Conservation (phyloP, 805 yeast species). For the Clavispora fructus region DNA sequence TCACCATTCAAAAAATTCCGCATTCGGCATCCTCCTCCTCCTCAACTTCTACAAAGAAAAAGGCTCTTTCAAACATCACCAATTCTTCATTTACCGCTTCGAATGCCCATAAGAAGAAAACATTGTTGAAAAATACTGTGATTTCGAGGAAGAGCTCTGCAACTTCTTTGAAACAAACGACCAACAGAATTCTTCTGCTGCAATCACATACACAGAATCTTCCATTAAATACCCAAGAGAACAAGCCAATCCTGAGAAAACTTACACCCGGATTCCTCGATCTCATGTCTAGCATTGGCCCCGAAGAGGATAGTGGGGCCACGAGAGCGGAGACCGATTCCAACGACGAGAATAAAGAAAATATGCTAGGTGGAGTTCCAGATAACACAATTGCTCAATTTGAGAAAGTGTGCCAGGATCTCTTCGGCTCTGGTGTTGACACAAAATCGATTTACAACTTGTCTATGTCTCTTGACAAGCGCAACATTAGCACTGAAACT, state of each 20-base stretch:
- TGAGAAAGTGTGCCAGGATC: constrained; percentile 27
- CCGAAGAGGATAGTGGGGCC: constrained; percentile 1
- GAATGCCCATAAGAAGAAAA: constrained; percentile 32
- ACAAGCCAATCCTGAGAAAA: constrained; percentile 10
- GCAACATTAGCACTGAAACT: constrained; percentile 8
- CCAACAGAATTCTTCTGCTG: constrained; percentile 5
- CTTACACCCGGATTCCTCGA: constrained; percentile 11
- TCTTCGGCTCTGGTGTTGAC: constrained; percentile 20
- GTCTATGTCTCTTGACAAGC: constrained; percentile 2
- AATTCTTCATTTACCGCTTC: constrained; percentile 35
- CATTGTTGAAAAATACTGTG: constrained; percentile 19
- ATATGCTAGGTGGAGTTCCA: constrained; percentile 1
- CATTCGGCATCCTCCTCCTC: constrained; percentile 20
- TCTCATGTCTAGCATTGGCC: constrained; percentile 8
- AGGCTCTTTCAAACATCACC: constrained; percentile 29
- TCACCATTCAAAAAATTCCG: constrained; percentile 19
- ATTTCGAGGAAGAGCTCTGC: constrained; percentile 21
- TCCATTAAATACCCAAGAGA: constrained; percentile 8
- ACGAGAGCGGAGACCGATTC: too few relatives aligned
- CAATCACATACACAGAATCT: constrained; percentile 7
- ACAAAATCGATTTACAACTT: constrained; percentile 4
- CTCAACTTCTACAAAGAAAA: constrained; percentile 16
- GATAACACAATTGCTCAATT: constrained; percentile 26
- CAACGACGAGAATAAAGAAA: constrained; percentile 13
- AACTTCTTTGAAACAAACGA: constrained; percentile 7